Conservation (phyloP, 2,329 filamentous ascomycete species). For the Pseudopyrenochaeta lycopersici region DNA sequence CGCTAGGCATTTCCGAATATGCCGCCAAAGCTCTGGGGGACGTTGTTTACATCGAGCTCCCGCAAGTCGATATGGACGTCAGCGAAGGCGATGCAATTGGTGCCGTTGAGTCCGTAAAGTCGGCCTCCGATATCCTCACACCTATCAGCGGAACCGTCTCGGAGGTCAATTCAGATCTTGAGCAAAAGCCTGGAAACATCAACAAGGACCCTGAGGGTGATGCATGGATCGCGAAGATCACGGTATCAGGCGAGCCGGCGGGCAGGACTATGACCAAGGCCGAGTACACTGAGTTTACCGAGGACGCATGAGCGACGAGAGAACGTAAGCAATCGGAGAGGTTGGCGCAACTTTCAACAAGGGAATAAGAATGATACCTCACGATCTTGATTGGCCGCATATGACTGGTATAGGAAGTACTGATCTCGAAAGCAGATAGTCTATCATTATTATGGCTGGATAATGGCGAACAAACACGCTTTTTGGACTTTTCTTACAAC, state of each 20-base stretch:
- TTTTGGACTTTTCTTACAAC: not conserved
- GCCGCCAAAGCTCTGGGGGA: conserved; percentile 93
- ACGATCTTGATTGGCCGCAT: not conserved
- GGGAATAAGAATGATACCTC: not conserved
- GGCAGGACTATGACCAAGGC: conserved; percentile 74
- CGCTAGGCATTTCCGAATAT: conserved; percentile 87
- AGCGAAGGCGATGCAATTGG: conserved; percentile 84
- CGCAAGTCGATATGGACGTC: conserved; percentile 73
- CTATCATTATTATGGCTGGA: not conserved
- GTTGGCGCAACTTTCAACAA: not conserved
- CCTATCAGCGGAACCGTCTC: conserved; percentile 81
- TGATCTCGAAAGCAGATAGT: not conserved
- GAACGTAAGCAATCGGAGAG: not conserved
- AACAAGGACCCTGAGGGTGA: conserved; percentile 90
- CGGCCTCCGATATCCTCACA: conserved; percentile 94
- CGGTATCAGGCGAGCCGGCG: conserved; percentile 73
- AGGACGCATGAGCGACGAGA: conserved; percentile 47
- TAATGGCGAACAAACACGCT: no score
- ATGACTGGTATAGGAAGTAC: not conserved
- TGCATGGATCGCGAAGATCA: conserved; percentile 92
- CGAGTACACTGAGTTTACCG: conserved; percentile 80
- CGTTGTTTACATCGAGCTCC: conserved; percentile 96
- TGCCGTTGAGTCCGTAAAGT: conserved; percentile 98
- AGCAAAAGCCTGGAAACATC: conserved; percentile 86
- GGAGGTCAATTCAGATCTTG: conserved; percentile 76